A percentile compares a stretch with the other conserved stretches of the same genome.
Evolutionary conservation across 176 grass and related monocot genomes (phyloP).

Genomic region (Aegilops bicornis): DNA sequence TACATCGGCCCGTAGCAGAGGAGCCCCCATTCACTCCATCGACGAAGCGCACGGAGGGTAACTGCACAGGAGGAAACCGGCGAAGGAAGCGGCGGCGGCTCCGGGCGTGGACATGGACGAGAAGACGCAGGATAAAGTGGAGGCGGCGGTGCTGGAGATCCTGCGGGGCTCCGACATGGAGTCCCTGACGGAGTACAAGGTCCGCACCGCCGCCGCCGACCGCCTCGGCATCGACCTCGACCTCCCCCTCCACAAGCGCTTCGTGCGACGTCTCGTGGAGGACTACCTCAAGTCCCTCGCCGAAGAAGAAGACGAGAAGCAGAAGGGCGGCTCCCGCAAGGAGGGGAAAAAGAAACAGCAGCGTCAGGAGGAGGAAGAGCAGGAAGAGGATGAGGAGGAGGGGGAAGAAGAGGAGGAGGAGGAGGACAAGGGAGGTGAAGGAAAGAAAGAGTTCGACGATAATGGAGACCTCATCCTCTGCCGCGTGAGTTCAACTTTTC

Average conservation of each 20-base stretch:
- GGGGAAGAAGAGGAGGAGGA: constrained; percentile 35
- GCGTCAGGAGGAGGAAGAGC: background rate
- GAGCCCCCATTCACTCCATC: background rate
- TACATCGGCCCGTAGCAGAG: background rate
- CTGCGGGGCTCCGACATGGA: constrained; percentile 64
- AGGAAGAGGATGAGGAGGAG: constrained; percentile 15
- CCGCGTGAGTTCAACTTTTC: constrained; percentile 49
- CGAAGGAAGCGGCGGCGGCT: background rate
- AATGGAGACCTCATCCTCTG: constrained; percentile 81
- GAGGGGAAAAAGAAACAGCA: constrained; percentile 20
- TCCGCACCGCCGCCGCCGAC: constrained; percentile 57
- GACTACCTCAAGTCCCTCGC: constrained; percentile 53
- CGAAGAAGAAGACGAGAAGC: constrained; percentile 1
- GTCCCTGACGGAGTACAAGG: constrained; percentile 61
- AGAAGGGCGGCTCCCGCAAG: constrained; percentile 8
- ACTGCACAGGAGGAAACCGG: background rate
- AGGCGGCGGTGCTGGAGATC: constrained; percentile 72
- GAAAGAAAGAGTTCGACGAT: constrained; percentile 64
- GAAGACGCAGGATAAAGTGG: constrained; percentile 54
- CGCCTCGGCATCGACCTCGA: constrained; percentile 80
- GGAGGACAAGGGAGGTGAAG: constrained; percentile 11
- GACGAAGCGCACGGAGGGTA: background rate
- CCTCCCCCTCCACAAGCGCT: constrained; percentile 56
- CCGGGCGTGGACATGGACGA: constrained; percentile 43
- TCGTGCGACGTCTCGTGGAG: constrained; percentile 62